Conservation (phyloP, 768 basidiomycete genomes). For the Boletus pseudopeckii region DNA sequence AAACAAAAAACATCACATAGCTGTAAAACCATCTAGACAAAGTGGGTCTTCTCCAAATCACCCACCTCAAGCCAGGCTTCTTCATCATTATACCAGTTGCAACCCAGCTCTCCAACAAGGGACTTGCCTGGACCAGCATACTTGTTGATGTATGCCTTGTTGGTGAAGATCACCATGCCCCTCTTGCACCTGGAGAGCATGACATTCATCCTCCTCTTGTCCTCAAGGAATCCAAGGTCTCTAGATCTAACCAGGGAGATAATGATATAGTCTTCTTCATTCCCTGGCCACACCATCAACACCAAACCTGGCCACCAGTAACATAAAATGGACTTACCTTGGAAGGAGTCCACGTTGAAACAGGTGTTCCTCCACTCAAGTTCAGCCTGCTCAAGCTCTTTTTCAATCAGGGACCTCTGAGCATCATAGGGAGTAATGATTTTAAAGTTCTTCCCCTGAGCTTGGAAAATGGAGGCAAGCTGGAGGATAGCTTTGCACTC, state of each 20-base stretch:
- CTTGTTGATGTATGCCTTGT: constrained; percentile 54
- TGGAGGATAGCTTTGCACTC: constrained; percentile 57
- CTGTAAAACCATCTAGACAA: constrained; percentile 12
- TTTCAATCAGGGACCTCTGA: constrained; percentile 61
- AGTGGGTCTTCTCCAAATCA: constrained; percentile 23
- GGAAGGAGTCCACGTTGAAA: constrained; percentile 78
- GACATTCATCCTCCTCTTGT: constrained; percentile 73
- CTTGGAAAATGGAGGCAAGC: constrained; percentile 56
- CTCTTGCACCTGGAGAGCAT: constrained; percentile 81
- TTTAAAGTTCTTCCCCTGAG: constrained; percentile 45
- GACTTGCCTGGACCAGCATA: constrained; percentile 47
- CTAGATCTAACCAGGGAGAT: constrained; percentile 66
- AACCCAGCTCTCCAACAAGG: constrained; percentile 40
- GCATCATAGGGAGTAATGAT: constrained; percentile 84
- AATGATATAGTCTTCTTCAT: constrained; percentile 77
- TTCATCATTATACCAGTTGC: constrained; percentile 28
- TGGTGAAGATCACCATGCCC: constrained; percentile 75
- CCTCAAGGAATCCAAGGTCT: constrained; percentile 64
- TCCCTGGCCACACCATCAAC: constrained; percentile 45
- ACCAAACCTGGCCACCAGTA: not conserved
- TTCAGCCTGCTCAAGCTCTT: constrained; percentile 43
- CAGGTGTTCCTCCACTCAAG: constrained; percentile 65
- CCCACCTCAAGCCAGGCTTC: constrained; percentile 36
- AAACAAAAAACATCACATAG: constrained; percentile 1
- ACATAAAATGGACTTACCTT: constrained; percentile 47